Evolutionary conservation across 2,329 filamentous ascomycete genomes (phyloP), one percentile per base, ranked within the genome.

Genomic region (Monosporascus sp.): DNA sequence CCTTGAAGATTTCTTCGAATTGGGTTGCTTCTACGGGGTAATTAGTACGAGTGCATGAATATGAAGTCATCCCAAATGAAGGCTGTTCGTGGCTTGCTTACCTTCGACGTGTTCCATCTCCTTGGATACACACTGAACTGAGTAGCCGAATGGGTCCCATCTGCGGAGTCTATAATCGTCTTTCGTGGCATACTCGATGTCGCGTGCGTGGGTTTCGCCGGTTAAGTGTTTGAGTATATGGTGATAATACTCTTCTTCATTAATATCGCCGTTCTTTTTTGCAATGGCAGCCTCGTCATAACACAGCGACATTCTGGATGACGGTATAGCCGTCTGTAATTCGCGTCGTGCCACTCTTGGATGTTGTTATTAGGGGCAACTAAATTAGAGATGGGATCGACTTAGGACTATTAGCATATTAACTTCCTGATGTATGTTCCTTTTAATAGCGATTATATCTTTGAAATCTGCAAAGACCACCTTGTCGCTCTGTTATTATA

Each of bases 1-100:
- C 26, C n/a, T 34, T 31, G 41, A 51, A 51, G 27, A 38, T 19
- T 24, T 37, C 14, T 36, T 46, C 50, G 50, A 51, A 51, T 14
- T 41, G 50, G 50, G 22, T 19, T 5, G 31, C 43, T 24, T 51
- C 41, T 51, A 17, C 8, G 20, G 9, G 14, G 19, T n/a, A n/a
- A n/a, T n/a, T n/a, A n/a, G n/a, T 24, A 24, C 11, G 20, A 31
- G 27, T 24, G 20, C 16, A 5, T 44, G 11, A 44, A 7, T 44
- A 16, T 14, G n/a, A 17, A 44, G 20, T 6, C 20, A 9, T 20
- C 41, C 20, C 7, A 44, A 44, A 36, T 27, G 14, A 22, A 24
- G 26, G 19, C 17, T 24, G 8, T 5, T 7, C 9, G 9, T 31
- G 27, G 36, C 5, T 19, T 49, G 11, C 36, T 31, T 45, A 44